Conservation (phyloP, 2,329 filamentous ascomycete genomes). For the Fusarium sp. region DNA sequence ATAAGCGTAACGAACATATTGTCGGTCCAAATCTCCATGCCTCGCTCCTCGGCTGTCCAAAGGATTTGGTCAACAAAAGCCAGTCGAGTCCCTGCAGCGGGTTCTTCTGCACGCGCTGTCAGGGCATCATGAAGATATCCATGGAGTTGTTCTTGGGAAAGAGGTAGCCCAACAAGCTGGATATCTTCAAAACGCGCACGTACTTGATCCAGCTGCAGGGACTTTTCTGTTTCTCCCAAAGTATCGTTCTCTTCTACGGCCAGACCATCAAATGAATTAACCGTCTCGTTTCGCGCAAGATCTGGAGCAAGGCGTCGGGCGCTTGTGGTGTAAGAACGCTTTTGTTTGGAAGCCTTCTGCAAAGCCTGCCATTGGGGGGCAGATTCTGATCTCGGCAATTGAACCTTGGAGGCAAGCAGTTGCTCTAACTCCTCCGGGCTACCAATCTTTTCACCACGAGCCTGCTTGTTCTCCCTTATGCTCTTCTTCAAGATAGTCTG, state of each 20-base stretch:
- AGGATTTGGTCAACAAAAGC: constrained; percentile 60
- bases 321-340: constrained; percentile 53
- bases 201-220: constrained; percentile 37
- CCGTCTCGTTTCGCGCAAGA: neutral
- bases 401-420: constrained; percentile 52
- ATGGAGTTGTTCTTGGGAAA: constrained; percentile 54
- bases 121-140: constrained; percentile 59
- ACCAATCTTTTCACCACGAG: constrained; percentile 46
- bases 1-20: constrained; percentile 65
- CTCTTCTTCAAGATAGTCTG: constrained; percentile 56
- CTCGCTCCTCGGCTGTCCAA: constrained; percentile 61
- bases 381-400: constrained; percentile 51
- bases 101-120: constrained; percentile 36
- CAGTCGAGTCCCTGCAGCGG: constrained; percentile 51
- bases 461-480: constrained; percentile 50
- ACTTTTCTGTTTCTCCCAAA: neutral
- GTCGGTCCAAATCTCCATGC: constrained; percentile 58
- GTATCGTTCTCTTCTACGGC: neutral
- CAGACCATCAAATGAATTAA: neutral
- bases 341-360: constrained; percentile 53
- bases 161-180: constrained; percentile 54
- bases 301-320: constrained; percentile 44
- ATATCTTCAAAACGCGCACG: constrained; percentile 56
- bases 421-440: constrained; percentile 49
- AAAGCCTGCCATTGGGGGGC: constrained; percentile 55